phyloP scores from a whole-genome alignment of 208 protist genomes.

The Strigomonas culicis region DNA sequence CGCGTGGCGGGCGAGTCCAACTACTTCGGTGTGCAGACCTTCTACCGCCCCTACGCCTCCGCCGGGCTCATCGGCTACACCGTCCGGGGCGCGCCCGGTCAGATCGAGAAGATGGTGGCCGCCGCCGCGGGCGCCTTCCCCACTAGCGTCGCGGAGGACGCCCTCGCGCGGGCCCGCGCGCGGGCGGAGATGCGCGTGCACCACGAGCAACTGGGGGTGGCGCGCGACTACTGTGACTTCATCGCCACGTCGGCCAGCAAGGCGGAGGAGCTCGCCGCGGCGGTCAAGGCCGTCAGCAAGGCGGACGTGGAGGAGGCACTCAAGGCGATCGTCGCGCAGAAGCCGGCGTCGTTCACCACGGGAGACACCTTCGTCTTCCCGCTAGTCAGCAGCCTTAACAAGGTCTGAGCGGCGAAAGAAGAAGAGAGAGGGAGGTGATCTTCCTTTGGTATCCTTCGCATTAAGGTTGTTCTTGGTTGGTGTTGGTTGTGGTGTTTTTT shows the following conservation, averaged over 20 bases:
- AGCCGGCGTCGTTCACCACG: constrained; percentile 56
- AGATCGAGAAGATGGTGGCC: constrained; percentile 32
- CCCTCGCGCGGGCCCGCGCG: constrained; percentile 26
- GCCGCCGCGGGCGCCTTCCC: constrained; percentile 38
- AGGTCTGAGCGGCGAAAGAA: constrained; percentile 19
- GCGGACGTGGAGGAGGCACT: constrained; percentile 53
- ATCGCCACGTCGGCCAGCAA: constrained; percentile 50
- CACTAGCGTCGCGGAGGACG: constrained; percentile 23
- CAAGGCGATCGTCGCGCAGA: constrained; percentile 25
- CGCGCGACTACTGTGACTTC: constrained; percentile 83
- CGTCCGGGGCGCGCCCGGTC: constrained; percentile 43
- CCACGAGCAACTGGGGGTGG: constrained; percentile 49
- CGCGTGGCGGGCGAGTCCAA: constrained; percentile 19
- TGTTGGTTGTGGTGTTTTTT: neutral
- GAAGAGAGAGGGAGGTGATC: constrained; percentile 4
- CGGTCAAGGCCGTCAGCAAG: constrained; percentile 47
- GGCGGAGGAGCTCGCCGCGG: constrained; percentile 38
- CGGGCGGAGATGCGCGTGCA: constrained; percentile 42
- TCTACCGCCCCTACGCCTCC: constrained; percentile 79
- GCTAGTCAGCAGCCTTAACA: constrained; percentile 44
- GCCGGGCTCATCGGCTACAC: constrained; percentile 79
- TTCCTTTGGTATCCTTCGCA: too few species aligned
- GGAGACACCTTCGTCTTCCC: constrained; percentile 63
- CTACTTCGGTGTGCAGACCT: constrained; percentile 53
- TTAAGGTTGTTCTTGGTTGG: neutral